phyloP scores from a whole-genome alignment of 345 rosid genomes.

The Brassica incana region DNA sequence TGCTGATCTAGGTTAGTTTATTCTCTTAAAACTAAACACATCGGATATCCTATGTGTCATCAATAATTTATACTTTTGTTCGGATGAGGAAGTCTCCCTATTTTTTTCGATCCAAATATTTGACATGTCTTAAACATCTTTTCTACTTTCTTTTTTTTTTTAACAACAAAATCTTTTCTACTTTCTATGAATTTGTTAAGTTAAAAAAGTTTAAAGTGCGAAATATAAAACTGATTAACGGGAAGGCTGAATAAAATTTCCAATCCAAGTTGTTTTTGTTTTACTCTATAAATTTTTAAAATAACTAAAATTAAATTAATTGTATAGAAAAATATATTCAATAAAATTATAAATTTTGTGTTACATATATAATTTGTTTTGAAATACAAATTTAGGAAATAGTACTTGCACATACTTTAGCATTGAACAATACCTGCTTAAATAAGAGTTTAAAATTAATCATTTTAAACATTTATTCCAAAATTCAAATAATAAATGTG shows the following conservation, averaged over 20 bases:
- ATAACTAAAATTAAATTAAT: too few species aligned
- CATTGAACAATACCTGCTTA: background rate
- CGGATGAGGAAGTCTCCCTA: background rate
- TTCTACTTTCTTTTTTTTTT: background rate
- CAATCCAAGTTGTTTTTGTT: background rate
- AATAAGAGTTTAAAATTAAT: too few species aligned
- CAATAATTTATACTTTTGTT: background rate
- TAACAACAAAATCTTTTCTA: too few species aligned
- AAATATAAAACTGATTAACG: background rate
- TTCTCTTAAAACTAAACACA: too few species aligned
- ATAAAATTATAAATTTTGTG: background rate
- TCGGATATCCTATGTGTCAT: too few species aligned
- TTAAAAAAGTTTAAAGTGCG: background rate
- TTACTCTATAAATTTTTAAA: background rate
- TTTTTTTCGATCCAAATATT: too few species aligned
- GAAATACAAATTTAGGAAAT: background rate
- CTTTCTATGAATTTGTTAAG: background rate
- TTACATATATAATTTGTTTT: background rate
- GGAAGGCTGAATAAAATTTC: background rate
- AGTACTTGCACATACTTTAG: background rate
- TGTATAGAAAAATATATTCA: background rate
- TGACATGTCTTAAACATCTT: too few species aligned
- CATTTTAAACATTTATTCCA: background rate
- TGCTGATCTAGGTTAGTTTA: too few species aligned
- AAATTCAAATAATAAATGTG: background rate